phyloP scores from a whole-genome alignment of 192 early-diverging fungal species.

The Haplosporangium gracile region DNA sequence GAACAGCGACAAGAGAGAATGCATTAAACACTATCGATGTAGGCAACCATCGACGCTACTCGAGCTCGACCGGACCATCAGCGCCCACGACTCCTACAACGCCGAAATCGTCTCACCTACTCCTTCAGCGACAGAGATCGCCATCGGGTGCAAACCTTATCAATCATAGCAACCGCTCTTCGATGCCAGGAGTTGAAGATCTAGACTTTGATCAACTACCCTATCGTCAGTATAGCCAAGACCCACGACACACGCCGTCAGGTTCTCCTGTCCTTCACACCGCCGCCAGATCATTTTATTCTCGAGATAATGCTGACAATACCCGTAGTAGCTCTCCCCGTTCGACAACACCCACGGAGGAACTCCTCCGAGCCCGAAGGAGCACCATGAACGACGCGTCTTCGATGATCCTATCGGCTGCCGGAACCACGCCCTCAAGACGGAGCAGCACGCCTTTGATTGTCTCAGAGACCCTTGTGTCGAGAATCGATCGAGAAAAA shows the following conservation, averaged over 20 bases:
- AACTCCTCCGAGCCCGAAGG: constrained; percentile 4
- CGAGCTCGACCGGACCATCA: constrained; percentile 4
- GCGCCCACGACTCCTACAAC: neutral
- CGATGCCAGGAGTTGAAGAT: neutral
- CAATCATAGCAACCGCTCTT: neutral
- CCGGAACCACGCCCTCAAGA: neutral
- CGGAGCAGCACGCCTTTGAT: constrained; percentile 27
- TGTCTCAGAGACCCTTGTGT: constrained; percentile 28
- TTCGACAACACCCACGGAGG: neutral
- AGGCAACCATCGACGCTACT: constrained; percentile 22
- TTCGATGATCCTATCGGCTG: neutral
- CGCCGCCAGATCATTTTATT: neutral
- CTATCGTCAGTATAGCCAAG: neutral
- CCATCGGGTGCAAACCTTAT: neutral
- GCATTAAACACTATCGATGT: neutral
- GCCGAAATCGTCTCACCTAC: neutral
- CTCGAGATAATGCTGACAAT: neutral
- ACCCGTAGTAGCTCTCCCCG: neutral
- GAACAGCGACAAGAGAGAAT: neutral
- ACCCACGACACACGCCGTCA: neutral
- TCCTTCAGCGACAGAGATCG: constrained; percentile 9
- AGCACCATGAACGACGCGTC: constrained; percentile 8
- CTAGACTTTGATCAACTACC: constrained; percentile 12
- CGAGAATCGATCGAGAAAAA: constrained; percentile 42
- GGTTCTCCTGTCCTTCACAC: neutral